A percentile compares a stretch with the other conserved stretches of the same genome.
Evolutionary conservation across 345 rosid species (phyloP).

Genomic region (Leavenworthia alabamica): DNA sequence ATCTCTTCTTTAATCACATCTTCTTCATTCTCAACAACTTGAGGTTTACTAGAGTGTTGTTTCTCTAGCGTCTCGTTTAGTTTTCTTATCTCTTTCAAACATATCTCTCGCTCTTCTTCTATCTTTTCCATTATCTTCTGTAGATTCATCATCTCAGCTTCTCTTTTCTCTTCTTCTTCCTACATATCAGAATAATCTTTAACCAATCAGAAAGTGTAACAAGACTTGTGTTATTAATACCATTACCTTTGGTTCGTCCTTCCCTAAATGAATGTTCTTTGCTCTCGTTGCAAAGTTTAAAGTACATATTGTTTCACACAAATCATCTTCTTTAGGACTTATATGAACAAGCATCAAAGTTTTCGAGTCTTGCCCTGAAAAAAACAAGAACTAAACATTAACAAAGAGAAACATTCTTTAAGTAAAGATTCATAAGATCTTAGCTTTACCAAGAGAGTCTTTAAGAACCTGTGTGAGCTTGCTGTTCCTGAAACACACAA

Average conservation of each 20-base stretch:
- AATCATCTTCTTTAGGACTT: constrained; percentile 75
- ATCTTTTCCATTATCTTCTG: constrained; percentile 41
- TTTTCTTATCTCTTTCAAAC: constrained; percentile 33
- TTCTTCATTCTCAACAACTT: constrained; percentile 27
- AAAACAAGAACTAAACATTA: not conserved
- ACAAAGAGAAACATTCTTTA: not conserved
- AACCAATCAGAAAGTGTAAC: constrained; percentile 12
- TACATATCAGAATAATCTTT: constrained; percentile 23
- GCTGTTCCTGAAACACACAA: constrained; percentile 58
- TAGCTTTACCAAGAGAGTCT: constrained; percentile 68
- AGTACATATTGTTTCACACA: constrained; percentile 74
- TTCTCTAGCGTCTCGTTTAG: constrained; percentile 42
- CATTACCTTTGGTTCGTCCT: constrained; percentile 46
- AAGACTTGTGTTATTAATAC: not conserved
- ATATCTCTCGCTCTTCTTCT: constrained; percentile 44
- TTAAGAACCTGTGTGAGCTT: constrained; percentile 78
- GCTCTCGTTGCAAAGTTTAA: constrained; percentile 65
- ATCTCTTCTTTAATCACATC: constrained; percentile 30
- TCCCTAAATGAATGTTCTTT: constrained; percentile 55
- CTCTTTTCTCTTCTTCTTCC: constrained; percentile 47
- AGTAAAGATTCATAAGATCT: not conserved
- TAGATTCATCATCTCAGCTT: constrained; percentile 43
- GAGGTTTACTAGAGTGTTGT: constrained; percentile 34
- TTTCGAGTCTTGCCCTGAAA: constrained; percentile 69
- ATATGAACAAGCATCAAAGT: constrained; percentile 81